These are phyloP conservation scores for Phytophthora aleatoria DNA, from an alignment of 352 stramenopile species.

Conservation along the genomic window DNA sequence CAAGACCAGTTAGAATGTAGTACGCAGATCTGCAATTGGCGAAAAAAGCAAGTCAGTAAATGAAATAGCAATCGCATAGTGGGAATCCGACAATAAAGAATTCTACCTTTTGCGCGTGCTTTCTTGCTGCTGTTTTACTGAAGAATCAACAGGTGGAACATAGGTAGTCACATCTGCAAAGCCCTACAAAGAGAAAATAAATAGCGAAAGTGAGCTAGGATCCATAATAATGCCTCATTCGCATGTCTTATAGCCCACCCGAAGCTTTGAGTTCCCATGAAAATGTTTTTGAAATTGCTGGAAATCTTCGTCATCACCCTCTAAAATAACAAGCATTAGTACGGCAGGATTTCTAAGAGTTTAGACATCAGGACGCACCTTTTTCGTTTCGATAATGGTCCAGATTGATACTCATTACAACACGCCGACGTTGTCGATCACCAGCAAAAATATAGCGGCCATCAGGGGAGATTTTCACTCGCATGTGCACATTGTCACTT, in stretches of 20 bases:
- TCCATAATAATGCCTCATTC: slow-evolving; percentile 2
- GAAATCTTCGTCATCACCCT: slow-evolving; percentile 79
- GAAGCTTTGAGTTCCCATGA: slow-evolving; percentile 53
- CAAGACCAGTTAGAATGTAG: slow-evolving; percentile 76
- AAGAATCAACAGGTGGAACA: slow-evolving; percentile 12
- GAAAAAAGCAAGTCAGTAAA: slow-evolving; percentile 1
- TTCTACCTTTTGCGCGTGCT: slow-evolving; percentile 20
- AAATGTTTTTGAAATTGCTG: slow-evolving; percentile 85
- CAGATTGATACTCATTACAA: slow-evolving; percentile 86
- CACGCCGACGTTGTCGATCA: slow-evolving; percentile 61
- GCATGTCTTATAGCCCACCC: slow-evolving; percentile 39
- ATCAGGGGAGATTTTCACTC: slow-evolving; percentile 80
- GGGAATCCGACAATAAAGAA: background rate
- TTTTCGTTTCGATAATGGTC: slow-evolving; percentile 83
- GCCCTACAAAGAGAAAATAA: slow-evolving; percentile 42
- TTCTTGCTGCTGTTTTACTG: slow-evolving; percentile 8
- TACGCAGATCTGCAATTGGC: slow-evolving; percentile 51
- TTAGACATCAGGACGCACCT: slow-evolving; percentile 42
- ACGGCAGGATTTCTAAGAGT: background rate
- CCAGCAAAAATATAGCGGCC: slow-evolving; percentile 85
- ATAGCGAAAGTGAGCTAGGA: slow-evolving; percentile 10
- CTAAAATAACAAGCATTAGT: slow-evolving; percentile 30
- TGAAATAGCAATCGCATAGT: background rate
- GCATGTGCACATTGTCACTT: slow-evolving; percentile 53
- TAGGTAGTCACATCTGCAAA: slow-evolving; percentile 78